Evolutionary conservation across 495 filamentous ascomycete genomes (phyloP), one percentile per base, ranked within the genome.

Genomic region (Trichoderma parareesei): DNA sequence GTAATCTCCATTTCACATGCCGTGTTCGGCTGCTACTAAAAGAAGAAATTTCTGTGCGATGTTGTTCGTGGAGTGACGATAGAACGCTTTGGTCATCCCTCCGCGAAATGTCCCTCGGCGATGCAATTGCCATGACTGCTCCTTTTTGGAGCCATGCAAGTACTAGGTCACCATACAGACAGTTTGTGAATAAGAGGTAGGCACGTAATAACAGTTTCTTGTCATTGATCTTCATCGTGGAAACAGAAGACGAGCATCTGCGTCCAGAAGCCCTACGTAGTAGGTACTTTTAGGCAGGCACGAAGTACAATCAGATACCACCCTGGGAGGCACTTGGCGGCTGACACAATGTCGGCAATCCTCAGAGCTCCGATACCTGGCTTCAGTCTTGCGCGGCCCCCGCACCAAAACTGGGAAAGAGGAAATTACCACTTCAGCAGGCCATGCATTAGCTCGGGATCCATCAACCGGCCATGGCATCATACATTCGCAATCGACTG

Each of bases 341-440:
- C 46, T 49, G 33, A 35, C 33, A 37, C 53, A 11, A 27, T 27
- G 18, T 57, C 27, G 53, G 53, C 53, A n/a, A 57, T 37, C 33
- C 53, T 10, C 53, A 57, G 20, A 20, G 14, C 49, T 7, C 49
- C 49, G 27, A 57, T 57, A 27, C 27, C 27, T 27, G 11, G 49
- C 49, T 27, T 57, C 18, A 16, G 49, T 33, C 49, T 10, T 9
- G 53, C 27, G 11, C 27, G 5, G 27, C 27, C 53, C 53, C 53
- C 53, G 33, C 53, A 57, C 9, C 37, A 57, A 57, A 57, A 33
- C 53, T 37, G 16, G 20, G 53, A 11, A 57, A 16, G 20, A 38
- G 53, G 53, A 57, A 57, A 57, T 57, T 57, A 27, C 53, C 53
- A 27, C 37, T 33, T 33, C 53, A 57, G 37, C 53, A 57, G 46